phyloP scores from a whole-genome alignment of 371 early-diverging fungal genomes.

The Mortierella polycephala region DNA sequence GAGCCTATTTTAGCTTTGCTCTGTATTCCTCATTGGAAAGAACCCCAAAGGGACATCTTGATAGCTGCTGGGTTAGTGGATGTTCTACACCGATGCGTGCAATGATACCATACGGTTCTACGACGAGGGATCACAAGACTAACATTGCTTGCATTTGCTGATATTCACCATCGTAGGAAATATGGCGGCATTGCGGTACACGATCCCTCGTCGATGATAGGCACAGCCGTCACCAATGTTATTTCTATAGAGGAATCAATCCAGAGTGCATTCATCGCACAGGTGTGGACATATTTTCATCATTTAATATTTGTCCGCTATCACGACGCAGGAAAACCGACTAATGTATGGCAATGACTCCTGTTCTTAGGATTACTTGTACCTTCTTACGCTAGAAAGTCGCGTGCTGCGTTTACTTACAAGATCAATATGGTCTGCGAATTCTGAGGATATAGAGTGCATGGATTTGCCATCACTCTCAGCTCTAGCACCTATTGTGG shows the following conservation, averaged over 20 bases:
- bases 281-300: background rate
- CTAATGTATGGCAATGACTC: background rate
- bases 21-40: background rate
- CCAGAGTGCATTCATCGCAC: background rate
- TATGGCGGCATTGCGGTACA: background rate
- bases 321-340: no score
- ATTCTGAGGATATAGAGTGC: background rate
- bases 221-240: no score
- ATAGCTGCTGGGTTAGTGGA: constrained; percentile 10
- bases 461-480: constrained; percentile 15
- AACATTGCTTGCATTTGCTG: background rate
- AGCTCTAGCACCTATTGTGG: constrained; percentile 4
- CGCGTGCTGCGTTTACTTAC: constrained; percentile 7
- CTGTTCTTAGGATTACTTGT: constrained; percentile 5
- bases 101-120: no score
- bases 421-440: background rate
- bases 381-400: constrained; percentile 3
- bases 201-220: background rate
- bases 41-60: background rate
- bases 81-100: no score
- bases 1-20: constrained; percentile 13
- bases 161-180: background rate
- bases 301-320: no score
- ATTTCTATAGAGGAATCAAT: no score
- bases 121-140: no score